A percentile compares a stretch with the other conserved stretches of the same genome.
These are phyloP conservation scores for Aspergillus chevalieri DNA, from an alignment of 2,329 filamentous ascomycete species.

Conservation along the genomic window DNA sequence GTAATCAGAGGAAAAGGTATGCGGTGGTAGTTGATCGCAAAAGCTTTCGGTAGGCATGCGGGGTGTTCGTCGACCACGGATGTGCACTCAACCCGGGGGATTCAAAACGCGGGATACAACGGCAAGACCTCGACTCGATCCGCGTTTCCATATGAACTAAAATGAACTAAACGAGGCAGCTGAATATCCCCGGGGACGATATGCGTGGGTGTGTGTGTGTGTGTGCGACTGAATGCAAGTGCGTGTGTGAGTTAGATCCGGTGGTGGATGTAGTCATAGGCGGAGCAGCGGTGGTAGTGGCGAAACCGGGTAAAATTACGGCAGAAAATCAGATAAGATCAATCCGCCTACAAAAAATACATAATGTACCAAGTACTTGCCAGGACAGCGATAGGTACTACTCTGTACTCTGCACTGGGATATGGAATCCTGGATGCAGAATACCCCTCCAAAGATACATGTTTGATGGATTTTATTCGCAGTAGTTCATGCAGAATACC, in stretches of 20 bases:
- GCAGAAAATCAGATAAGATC: background rate
- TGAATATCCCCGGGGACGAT: background rate
- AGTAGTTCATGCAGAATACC: background rate
- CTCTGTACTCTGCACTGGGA: too few relatives aligned
- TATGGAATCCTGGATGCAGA: too few relatives aligned
- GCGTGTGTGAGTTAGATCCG: background rate
- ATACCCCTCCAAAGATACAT: too few relatives aligned
- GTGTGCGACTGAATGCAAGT: background rate
- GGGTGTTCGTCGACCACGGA: background rate
- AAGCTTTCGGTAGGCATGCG: background rate
- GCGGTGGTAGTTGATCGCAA: background rate
- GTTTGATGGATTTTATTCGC: too few relatives aligned
- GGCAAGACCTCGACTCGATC: background rate
- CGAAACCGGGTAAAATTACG: background rate
- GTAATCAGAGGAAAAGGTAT: background rate
- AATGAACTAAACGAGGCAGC: background rate
- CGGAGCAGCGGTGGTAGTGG: background rate
- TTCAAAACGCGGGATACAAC: background rate
- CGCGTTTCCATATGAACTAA: background rate
- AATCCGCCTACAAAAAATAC: background rate
- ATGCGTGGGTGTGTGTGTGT: background rate
- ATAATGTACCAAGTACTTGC: background rate
- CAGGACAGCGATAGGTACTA: background rate
- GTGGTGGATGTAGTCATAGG: background rate
- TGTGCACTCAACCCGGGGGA: background rate